Evolutionary conservation across 2,329 filamentous ascomycete genomes (phyloP), one percentile per base, ranked within the genome.

Genomic region (Dactylellina parvicollis): DNA sequence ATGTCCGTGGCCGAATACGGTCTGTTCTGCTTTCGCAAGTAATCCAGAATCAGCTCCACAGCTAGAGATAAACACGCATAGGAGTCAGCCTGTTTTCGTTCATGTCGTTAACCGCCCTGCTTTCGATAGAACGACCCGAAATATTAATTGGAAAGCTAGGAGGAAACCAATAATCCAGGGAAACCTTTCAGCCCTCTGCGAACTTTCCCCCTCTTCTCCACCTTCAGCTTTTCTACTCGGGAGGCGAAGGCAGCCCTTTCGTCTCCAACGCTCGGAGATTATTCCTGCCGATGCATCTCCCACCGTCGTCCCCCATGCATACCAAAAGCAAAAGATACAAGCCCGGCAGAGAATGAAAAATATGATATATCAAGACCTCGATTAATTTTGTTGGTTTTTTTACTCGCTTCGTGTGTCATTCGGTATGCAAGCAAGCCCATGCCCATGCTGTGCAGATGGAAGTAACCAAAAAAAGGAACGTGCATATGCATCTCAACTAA

Each of bases 1-100:
- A 89, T 81, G 50, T 89, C 87, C 47, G 83, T 85, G 47, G 80
- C 80, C 54, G 79, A 80, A 77, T 81, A 82, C 44, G 80, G 81
- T 18, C 81, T 75, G 77, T 82, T 82, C 75, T 81, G 80, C 57
- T 77, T 76, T 57, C 73, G 77, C 60, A 82, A 76, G 76, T 82
- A 82, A 61, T 76, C 73, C 57, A 79, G 55, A 42, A 82, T 79
- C 44, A 82, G 50, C 32, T 78, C 76, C 49, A 77, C 75, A 30
- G 81, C 80, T 78, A 44, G 16, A 52, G 34, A 40, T 30, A 26
- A 24, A 8, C 4, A 22, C 14, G 22, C 24, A 14, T n/a, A 30
- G 28, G 20, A 3, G 66, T 71, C 46, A 71, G 66, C 47, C 4
- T 36, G 36, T 28, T n/a, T 36, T 22, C 20, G 40, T 57, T 42